Conservation (phyloP, 306 rosid species). For the Casuarina cunninghamiana region DNA sequence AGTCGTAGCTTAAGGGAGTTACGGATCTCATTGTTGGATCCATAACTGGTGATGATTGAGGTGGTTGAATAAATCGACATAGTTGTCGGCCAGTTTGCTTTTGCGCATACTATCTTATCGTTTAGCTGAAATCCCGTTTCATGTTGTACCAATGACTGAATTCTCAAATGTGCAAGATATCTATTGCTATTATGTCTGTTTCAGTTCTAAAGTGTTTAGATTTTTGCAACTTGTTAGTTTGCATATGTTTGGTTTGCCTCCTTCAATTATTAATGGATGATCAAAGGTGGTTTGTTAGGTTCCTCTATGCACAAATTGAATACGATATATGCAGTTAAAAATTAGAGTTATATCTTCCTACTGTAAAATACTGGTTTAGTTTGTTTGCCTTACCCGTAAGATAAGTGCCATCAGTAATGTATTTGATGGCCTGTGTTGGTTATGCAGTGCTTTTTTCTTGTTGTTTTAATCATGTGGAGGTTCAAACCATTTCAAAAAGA, state of each 20-base stretch:
- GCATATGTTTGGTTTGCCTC: neutral
- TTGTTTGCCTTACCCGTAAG: constrained; percentile 1
- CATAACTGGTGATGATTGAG: neutral
- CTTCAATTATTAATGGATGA: neutral
- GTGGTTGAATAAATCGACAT: neutral
- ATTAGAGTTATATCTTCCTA: neutral
- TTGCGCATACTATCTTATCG: neutral
- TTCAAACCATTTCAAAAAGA: constrained; percentile 98
- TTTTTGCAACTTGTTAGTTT: neutral
- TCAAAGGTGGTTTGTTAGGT: neutral
- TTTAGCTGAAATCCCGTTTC: neutral
- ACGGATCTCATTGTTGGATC: neutral
- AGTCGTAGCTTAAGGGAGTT: neutral
- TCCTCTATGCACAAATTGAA: neutral
- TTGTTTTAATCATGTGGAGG: constrained; percentile 72
- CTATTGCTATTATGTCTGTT: neutral
- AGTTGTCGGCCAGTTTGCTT: neutral
- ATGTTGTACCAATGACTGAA: neutral
- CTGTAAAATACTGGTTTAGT: neutral
- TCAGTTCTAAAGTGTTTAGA: neutral
- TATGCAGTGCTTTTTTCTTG: constrained; percentile 6
- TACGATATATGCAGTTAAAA: neutral
- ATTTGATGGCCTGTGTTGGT: neutral
- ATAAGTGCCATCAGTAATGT: constrained; percentile 16
- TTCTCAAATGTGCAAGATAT: neutral